Conservation (phyloP, 148 eudicot genomes). For the Salicornia ramosissima region DNA sequence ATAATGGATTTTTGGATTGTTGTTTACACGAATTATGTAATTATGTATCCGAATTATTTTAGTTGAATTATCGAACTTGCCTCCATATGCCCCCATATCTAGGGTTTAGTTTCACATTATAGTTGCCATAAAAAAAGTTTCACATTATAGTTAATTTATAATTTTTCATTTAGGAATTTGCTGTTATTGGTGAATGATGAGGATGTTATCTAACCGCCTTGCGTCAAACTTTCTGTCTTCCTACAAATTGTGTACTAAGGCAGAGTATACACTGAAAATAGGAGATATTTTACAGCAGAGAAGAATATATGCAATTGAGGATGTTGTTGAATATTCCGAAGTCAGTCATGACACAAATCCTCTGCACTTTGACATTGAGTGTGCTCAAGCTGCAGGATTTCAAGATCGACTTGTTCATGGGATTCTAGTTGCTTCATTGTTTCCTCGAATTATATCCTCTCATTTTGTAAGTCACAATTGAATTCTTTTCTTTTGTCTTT, state of each 20-base stretch:
- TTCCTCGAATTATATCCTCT: conserved; percentile 72
- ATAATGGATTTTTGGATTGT: too few species aligned
- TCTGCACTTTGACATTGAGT: conserved; percentile 55
- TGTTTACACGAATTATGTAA: too few species aligned
- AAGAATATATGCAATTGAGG: conserved; percentile 43
- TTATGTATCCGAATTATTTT: too few species aligned
- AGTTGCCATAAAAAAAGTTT: too few species aligned
- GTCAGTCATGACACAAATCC: conserved; percentile 66
- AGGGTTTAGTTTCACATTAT: too few species aligned
- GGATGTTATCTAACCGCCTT: conserved; percentile 1
- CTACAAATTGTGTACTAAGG: conserved; percentile 37
- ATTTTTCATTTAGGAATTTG: too few species aligned
- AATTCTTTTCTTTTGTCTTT: neutral
- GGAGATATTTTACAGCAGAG: conserved; percentile 48
- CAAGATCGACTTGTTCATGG: conserved; percentile 61
- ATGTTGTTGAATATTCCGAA: conserved; percentile 57
- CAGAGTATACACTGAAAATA: conserved; percentile 25
- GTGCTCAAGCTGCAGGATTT: conserved; percentile 63
- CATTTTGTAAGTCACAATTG: conserved; percentile 58
- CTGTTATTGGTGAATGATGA: neutral
- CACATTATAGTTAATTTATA: too few species aligned
- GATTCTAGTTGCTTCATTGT: conserved; percentile 77
- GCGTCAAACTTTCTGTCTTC: conserved; percentile 3
- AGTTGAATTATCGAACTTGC: too few species aligned
- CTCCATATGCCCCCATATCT: too few species aligned